Percentiles rank a stretch among this genome's conserved stretches.
These are phyloP conservation scores for Fusarium pseudocircinatum DNA, from an alignment of 2,329 filamentous ascomycete genomes.

Conservation along the genomic window DNA sequence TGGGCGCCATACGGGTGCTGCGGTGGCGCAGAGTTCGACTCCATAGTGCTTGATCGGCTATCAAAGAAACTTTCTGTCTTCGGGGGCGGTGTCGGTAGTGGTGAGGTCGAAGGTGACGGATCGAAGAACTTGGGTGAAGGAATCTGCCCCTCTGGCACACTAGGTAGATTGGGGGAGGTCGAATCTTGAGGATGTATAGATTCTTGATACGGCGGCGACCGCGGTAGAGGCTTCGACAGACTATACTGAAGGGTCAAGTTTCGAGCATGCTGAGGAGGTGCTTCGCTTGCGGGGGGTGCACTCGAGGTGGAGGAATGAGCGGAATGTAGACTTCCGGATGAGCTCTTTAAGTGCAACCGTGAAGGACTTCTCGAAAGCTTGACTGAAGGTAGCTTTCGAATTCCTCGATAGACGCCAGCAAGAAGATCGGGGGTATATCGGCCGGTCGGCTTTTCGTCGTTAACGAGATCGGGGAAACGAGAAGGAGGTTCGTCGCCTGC, in stretches of 20 bases:
- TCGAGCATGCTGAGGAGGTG: conserved; percentile 59
- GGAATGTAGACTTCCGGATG: conserved; percentile 30
- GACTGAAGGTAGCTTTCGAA: conserved; percentile 58
- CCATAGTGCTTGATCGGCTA: conserved; percentile 60
- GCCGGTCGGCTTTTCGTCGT: conserved; percentile 51
- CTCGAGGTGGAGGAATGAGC: conserved; percentile 31
- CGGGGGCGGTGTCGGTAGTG: conserved; percentile 16
- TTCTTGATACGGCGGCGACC: conserved; percentile 54
- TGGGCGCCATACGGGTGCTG: conserved; percentile 51
- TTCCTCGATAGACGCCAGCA: conserved; percentile 62
- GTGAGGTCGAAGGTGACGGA: conserved; percentile 19
- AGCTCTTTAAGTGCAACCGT: conserved; percentile 50
- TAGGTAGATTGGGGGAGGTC: conserved; percentile 40
- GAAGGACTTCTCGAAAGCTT: conserved; percentile 58
- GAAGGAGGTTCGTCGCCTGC: conserved; percentile 48
- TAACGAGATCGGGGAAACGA: conserved; percentile 57
- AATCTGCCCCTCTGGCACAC: conserved; percentile 46
- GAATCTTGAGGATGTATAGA: conserved; percentile 47
- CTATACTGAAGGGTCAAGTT: conserved; percentile 65
- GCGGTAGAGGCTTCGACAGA: conserved; percentile 66
- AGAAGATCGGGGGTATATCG: conserved; percentile 57
- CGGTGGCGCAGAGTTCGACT: conserved; percentile 52
- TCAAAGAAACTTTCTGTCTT: conserved; percentile 55
- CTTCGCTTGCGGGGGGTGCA: conserved; percentile 28
- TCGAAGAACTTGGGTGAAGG: conserved; percentile 41